Evolutionary conservation across 805 yeast species (phyloP).

Genomic region (Starmerella bombicola): DNA sequence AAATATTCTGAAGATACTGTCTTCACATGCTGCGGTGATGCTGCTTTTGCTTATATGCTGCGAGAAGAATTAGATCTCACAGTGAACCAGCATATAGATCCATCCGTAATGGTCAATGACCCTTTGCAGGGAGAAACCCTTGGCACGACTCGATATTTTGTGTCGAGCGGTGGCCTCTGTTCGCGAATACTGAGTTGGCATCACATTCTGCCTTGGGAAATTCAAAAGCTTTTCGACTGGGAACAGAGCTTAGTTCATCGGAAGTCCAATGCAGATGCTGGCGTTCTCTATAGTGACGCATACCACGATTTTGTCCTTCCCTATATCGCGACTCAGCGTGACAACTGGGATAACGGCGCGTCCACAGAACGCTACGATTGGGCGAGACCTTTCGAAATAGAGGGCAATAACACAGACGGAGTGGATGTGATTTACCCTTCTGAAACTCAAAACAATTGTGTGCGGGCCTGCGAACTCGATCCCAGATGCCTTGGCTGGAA

Average conservation of each 20-base stretch:
- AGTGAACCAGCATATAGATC: conserved; percentile 9
- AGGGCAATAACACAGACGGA: neutral
- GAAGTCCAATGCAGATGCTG: conserved; percentile 17
- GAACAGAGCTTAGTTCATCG: conserved; percentile 23
- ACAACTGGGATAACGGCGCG: conserved; percentile 23
- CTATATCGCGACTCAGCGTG: conserved; percentile 18
- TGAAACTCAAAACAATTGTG: conserved; percentile 10
- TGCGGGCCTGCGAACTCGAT: conserved; percentile 7
- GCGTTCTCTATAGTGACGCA: conserved; percentile 23
- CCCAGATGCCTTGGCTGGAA: conserved; percentile 17
- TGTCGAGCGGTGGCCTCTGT: conserved; percentile 25
- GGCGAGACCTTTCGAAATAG: neutral
- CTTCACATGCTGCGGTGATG: conserved; percentile 30
- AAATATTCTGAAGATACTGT: conserved; percentile 22
- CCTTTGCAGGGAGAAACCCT: conserved; percentile 30
- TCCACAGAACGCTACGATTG: neutral
- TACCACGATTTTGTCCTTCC: conserved; percentile 30
- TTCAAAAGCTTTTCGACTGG: conserved; percentile 29
- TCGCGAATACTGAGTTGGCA: conserved; percentile 28
- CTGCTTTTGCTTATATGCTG: conserved; percentile 26
- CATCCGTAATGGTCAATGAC: conserved; percentile 11
- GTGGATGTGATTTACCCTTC: conserved; percentile 10
- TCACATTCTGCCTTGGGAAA: conserved; percentile 26
- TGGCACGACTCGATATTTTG: conserved; percentile 15
- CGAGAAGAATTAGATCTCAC: conserved; percentile 21